Conservation (phyloP, 805 yeast genomes). For the Yamadazyma endophytica region DNA sequence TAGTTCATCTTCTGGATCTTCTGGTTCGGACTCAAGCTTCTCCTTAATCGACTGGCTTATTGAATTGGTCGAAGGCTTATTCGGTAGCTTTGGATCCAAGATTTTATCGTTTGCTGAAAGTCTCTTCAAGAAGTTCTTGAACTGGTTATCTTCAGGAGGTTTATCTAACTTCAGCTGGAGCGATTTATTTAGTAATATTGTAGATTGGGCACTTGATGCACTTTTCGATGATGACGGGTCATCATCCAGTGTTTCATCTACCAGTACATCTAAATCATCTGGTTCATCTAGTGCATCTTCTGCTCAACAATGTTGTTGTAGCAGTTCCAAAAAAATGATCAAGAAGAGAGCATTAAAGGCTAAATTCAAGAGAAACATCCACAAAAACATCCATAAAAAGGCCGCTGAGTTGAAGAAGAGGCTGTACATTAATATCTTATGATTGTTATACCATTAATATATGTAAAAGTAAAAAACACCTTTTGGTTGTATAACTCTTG, state of each 20-base stretch:
- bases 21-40: too few species aligned
- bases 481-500: too few species aligned
- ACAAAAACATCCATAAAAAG: slow-evolving; percentile 12
- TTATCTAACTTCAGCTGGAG: slow-evolving; percentile 6
- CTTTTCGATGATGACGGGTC: slow-evolving; percentile 18
- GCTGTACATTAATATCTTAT: slow-evolving; percentile 11
- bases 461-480: too few species aligned
- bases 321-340: slow-evolving; percentile 7
- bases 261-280: slow-evolving; percentile 2
- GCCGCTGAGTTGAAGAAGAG: slow-evolving; percentile 10
- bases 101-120: slow-evolving; percentile 2
- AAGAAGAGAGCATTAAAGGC: slow-evolving; percentile 14
- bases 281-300: slow-evolving; percentile 5
- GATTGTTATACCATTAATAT: too few species aligned
- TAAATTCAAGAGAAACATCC: slow-evolving; percentile 14
- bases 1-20: slow-evolving; percentile 1
- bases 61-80: background rate
- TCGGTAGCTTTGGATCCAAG: slow-evolving; percentile 2
- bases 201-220: slow-evolving; percentile 16
- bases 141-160: slow-evolving; percentile 9
- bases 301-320: slow-evolving; percentile 7
- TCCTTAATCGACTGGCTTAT: background rate
- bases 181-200: slow-evolving; percentile 7
- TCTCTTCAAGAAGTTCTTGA: slow-evolving; percentile 7
- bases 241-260: slow-evolving; percentile 7